These are phyloP conservation scores for Chlorella vulgaris DNA, from an alignment of 139 green algal species.

Conservation along the genomic window DNA sequence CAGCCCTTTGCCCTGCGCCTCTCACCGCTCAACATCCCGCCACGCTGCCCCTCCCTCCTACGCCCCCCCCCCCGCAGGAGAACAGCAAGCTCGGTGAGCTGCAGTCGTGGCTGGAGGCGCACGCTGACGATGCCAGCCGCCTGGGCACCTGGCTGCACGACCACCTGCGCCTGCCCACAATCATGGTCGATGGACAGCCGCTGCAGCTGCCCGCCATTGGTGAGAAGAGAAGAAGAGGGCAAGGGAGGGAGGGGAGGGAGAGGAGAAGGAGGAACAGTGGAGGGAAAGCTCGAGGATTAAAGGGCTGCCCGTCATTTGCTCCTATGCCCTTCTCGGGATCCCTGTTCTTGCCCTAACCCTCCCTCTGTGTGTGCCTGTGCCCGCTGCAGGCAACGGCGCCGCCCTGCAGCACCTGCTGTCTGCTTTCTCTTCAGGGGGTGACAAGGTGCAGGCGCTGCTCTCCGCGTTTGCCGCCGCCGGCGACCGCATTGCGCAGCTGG, in stretches of 20 bases:
- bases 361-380: too few species aligned
- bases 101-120: slow-evolving; percentile 11
- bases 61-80: not conserved
- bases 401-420: slow-evolving; percentile 3
- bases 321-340: not conserved
- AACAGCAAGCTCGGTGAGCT: not conserved
- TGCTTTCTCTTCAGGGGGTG: not conserved
- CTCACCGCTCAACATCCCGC: too few species aligned
- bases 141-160: slow-evolving; percentile 2
- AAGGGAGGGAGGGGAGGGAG: not conserved
- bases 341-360: not conserved
- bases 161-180: not conserved
- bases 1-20: too few species aligned
- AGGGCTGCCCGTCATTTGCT: not conserved
- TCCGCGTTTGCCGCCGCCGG: slow-evolving; percentile 1
- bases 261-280: not conserved
- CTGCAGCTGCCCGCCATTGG: not conserved
- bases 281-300: not conserved
- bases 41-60: too few species aligned
- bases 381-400: not conserved
- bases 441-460: not conserved
- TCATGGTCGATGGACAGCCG: slow-evolving; percentile 4
- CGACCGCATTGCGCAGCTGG: not conserved
- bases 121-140: not conserved
- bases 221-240: not conserved